phyloP scores from a whole-genome alignment of 345 rosid species.

The Eucalyptus leucophloia region DNA sequence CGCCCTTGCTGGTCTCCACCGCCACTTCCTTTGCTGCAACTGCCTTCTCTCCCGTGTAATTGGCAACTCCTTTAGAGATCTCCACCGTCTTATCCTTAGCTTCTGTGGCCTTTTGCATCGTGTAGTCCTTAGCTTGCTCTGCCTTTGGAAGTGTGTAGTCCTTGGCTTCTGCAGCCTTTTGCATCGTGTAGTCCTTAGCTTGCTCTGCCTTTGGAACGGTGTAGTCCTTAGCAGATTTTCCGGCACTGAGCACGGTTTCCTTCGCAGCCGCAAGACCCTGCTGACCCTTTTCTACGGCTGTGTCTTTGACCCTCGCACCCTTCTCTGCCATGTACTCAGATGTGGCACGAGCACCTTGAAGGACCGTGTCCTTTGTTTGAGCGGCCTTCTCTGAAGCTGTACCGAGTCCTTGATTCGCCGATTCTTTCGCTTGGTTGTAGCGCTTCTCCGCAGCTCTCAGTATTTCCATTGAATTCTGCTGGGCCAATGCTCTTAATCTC shows the following conservation, averaged over 20 bases:
- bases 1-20: constrained; percentile 43
- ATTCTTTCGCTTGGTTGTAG: constrained; percentile 31
- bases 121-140: background rate
- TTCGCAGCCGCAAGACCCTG: constrained; percentile 1
- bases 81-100: background rate
- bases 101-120: background rate
- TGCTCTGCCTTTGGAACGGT: background rate
- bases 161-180: background rate
- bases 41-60: constrained; percentile 12
- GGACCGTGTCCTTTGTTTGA: constrained; percentile 18
- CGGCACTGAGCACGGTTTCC: background rate
- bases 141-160: background rate
- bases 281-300: constrained; percentile 5
- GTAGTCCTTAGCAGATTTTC: background rate
- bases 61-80: background rate
- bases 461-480: constrained; percentile 35
- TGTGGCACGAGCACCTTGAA: constrained; percentile 12
- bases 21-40: constrained; percentile 5
- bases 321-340: constrained; percentile 20
- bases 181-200: background rate
- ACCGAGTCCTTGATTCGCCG: background rate
- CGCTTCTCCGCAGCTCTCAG: constrained; percentile 34
- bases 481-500: constrained; percentile 30
- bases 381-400: background rate
- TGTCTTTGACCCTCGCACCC: constrained; percentile 5